These are phyloP conservation scores for Botrytis pseudocinerea DNA, from an alignment of 2,329 filamentous ascomycete species.

Conservation along the genomic window DNA sequence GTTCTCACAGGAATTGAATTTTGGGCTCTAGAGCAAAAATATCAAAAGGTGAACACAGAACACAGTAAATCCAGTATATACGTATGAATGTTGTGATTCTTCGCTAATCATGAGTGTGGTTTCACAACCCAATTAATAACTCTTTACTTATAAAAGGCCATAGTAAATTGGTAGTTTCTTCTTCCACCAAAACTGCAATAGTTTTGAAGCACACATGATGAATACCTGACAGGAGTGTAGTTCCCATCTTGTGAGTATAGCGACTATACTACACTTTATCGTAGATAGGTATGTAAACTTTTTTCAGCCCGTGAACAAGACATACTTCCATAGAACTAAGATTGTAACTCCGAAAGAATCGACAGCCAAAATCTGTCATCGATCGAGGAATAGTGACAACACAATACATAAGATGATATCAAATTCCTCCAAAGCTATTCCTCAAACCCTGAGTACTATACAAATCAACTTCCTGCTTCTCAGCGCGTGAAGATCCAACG, in stretches of 20 bases:
- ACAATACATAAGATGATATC: neutral
- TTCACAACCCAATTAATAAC: no score
- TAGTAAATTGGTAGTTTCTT: no score
- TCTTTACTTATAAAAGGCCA: no score
- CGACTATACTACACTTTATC: neutral
- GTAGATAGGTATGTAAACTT: neutral
- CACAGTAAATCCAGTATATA: no score
- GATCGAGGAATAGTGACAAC: neutral
- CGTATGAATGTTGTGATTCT: no score
- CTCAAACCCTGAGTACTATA: neutral
- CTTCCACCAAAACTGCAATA: no score
- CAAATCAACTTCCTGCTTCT: neutral
- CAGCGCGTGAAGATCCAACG: neutral
- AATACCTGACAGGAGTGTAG: no score
- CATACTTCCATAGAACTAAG: neutral
- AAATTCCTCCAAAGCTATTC: neutral
- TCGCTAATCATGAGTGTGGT: no score
- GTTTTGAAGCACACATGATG: no score
- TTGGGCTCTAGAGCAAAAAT: neutral
- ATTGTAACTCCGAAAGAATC: no score
- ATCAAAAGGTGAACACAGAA: no score
- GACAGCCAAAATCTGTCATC: neutral
- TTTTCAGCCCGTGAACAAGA: neutral
- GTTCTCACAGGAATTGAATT: accelerated
- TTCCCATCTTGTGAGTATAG: neutral